Evolutionary conservation across 148 eudicot genomes (phyloP).

Genomic region (Cornus controversa): DNA sequence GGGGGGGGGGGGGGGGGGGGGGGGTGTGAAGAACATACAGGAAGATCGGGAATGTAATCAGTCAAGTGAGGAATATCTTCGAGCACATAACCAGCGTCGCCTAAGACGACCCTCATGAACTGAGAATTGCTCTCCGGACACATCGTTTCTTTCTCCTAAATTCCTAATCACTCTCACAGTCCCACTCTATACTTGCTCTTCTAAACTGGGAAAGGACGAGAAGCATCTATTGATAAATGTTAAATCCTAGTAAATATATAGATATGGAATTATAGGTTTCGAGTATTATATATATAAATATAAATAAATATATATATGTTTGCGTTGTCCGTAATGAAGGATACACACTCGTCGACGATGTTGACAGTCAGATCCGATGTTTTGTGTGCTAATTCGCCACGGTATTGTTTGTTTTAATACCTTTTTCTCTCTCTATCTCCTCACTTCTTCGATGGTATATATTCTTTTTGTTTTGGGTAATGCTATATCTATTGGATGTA

Average conservation of each 20-base stretch:
- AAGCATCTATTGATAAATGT: not conserved
- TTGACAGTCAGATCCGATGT: too few relatives aligned
- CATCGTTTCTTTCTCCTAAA: slow-evolving; percentile 7
- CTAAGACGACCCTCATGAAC: slow-evolving; percentile 49
- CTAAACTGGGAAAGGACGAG: not conserved
- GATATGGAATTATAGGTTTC: not conserved
- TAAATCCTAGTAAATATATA: not conserved
- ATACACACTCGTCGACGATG: too few relatives aligned
- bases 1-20: slow-evolving; percentile 4
- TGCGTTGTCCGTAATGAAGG: not conserved
- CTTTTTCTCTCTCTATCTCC: too few relatives aligned
- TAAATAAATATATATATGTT: not conserved
- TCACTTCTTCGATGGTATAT: too few relatives aligned
- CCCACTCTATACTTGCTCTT: not conserved
- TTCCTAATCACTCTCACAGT: not conserved
- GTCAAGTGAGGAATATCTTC: slow-evolving; percentile 82
- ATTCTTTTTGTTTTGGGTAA: too few relatives aligned
- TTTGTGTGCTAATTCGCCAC: too few relatives aligned
- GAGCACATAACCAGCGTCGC: slow-evolving; percentile 61
- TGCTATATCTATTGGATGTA: too few relatives aligned
- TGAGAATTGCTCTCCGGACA: slow-evolving; percentile 10
- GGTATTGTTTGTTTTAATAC: too few relatives aligned
- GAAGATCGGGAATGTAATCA: slow-evolving; percentile 69
- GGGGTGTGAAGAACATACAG: slow-evolving; percentile 39
- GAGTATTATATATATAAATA: not conserved